Evolutionary conservation across 2,329 filamentous ascomycete genomes (phyloP), one percentile per base, ranked within the genome.

Genomic region (Huntiella decipiens): DNA sequence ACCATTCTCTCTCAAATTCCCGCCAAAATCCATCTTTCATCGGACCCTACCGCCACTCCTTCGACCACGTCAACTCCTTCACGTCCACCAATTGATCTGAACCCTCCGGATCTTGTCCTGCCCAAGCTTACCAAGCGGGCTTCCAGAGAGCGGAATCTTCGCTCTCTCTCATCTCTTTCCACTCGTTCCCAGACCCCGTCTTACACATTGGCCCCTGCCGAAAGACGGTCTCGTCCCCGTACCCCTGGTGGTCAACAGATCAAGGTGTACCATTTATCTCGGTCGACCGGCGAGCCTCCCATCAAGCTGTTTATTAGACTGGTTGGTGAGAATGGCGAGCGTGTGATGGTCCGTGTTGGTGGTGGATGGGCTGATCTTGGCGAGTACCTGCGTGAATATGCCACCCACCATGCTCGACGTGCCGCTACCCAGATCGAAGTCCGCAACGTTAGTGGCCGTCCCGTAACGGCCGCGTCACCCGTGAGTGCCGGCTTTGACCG

Each of bases 301-400:
- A 87, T 95, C 57, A 96, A 95, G 62, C 73, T 98, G 4, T 93
- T 92, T 56, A 87, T 98, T 44, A 81, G 91, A 12, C 78, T 86
- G 1, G 87, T 98, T 2, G 91, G 91, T 43, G 86, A 94, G 59
- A 71, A 77, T 47, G 84, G 83, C 12, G 86, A 96, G 60, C 77
- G 91, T 44, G 86, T 96, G 51, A 96, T 98, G 91, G 91, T 98
- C 5, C 82, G 91, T 33, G 88, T 98, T 10, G 91, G 91, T 10
- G 91, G 91, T 49, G 91, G 91, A n/a, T 98, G 91, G 91, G 86
- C 87, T 11, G 91, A 98, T 60, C 67, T 98, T 15, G 88, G 82
- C 34, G 91, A 96, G 60, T 98, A 95, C 57, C 69, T 98, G 37
- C 81, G 86, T 54, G 85, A 94, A 59, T 98, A 95, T 56, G 87